Conservation (phyloP, 768 basidiomycete species). For the Auricularia sp. region DNA sequence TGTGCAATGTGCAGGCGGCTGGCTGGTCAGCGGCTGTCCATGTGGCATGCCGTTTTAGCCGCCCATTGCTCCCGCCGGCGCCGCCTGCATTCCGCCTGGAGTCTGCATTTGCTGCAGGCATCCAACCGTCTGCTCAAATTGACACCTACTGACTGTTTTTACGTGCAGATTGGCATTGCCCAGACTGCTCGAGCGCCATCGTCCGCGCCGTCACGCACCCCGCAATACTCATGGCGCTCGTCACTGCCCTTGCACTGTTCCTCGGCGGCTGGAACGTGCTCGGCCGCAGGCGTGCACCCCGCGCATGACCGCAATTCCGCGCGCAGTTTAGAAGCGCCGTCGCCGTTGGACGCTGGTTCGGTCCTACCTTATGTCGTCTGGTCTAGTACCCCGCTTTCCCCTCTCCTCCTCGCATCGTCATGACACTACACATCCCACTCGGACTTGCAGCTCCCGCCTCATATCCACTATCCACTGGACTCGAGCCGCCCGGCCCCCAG, state of each 20-base stretch:
- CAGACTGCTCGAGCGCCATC: constrained; percentile 25
- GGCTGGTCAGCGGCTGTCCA: background rate
- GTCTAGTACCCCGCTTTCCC: background rate
- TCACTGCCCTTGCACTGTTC: constrained; percentile 10
- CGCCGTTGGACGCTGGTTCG: too few relatives aligned
- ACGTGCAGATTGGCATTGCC: constrained; percentile 27
- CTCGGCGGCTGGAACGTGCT: constrained; percentile 12
- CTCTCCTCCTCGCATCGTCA: too few relatives aligned
- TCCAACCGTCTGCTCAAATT: background rate
- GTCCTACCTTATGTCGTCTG: background rate
- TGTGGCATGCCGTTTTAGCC: background rate
- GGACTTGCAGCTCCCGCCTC: too few relatives aligned
- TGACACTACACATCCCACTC: too few relatives aligned
- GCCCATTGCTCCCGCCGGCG: background rate
- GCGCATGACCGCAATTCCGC: too few relatives aligned
- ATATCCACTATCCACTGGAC: too few relatives aligned
- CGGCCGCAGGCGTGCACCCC: background rate
- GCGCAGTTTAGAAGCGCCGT: too few relatives aligned
- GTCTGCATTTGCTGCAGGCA: background rate
- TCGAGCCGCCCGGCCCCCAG: too few relatives aligned
- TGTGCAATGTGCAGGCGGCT: constrained; percentile 1
- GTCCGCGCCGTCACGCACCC: constrained; percentile 17
- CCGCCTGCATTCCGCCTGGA: background rate
- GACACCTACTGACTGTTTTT: background rate
- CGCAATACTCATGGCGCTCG: constrained; percentile 11